Percentiles rank a stretch among this genome's conserved stretches.
Conservation (phyloP, 148 eudicot species). For the Fagopyrum homotropicum region DNA sequence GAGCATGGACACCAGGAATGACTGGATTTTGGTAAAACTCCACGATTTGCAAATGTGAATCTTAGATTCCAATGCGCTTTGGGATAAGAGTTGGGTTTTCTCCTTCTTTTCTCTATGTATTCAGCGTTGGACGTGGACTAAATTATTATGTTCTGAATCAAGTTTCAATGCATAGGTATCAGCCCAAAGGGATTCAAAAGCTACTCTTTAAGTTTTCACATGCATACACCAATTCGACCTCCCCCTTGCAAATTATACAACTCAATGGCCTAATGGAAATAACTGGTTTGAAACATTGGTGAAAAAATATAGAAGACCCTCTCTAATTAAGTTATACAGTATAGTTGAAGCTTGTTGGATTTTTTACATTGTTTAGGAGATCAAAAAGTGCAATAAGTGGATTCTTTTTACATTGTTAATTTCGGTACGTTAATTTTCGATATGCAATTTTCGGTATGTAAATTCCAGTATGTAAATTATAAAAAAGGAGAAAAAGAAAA, state of each 20-base stretch:
- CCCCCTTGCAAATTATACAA: not conserved
- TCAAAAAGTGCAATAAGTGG: too few species aligned
- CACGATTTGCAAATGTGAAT: not conserved
- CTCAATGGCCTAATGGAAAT: not conserved
- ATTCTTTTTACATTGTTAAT: too few species aligned
- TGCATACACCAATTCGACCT: not conserved
- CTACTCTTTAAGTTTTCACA: not conserved
- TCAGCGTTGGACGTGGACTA: not conserved
- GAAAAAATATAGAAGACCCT: not conserved
- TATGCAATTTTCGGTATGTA: too few species aligned
- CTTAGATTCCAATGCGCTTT: not conserved
- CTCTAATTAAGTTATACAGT: too few species aligned
- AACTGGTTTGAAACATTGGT: not conserved
- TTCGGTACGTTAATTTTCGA: too few species aligned
- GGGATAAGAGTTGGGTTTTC: not conserved
- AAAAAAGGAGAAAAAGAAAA: too few species aligned
- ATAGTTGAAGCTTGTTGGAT: too few species aligned
- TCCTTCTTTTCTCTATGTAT: not conserved
- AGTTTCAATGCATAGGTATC: not conserved
- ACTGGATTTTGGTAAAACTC: not conserved
- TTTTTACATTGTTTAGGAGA: too few species aligned
- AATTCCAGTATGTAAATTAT: too few species aligned
- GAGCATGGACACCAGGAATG: not conserved
- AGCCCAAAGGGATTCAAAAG: not conserved
- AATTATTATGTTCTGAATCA: not conserved